These are phyloP conservation scores for Aspergillus tamarii DNA, from an alignment of 2,329 filamentous ascomycete species.

Conservation along the genomic window DNA sequence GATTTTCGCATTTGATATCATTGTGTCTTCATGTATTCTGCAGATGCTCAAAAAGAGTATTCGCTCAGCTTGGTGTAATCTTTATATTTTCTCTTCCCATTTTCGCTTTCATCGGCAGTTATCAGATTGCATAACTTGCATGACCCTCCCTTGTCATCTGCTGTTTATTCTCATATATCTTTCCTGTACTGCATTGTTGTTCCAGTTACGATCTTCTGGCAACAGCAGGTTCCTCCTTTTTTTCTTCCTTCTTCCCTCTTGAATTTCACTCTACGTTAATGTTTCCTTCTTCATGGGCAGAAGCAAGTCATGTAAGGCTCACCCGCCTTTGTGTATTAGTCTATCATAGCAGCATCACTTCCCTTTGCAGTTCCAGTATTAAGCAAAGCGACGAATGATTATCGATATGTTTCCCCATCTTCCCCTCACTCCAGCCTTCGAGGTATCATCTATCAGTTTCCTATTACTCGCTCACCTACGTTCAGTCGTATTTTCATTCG, in stretches of 20 bases:
- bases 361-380: constrained; percentile 18
- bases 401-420: constrained; percentile 15
- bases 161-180: constrained; percentile 19
- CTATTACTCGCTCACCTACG: not conserved
- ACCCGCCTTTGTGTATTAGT: constrained; percentile 33
- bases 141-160: constrained; percentile 25
- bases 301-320: constrained; percentile 24
- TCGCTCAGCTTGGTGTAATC: constrained; percentile 14
- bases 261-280: constrained; percentile 27
- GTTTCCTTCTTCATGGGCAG: constrained; percentile 26
- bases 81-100: constrained; percentile 22
- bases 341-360: constrained; percentile 28
- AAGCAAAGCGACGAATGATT: constrained; percentile 28
- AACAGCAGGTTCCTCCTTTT: constrained; percentile 11
- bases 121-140: constrained; percentile 32
- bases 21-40: constrained; percentile 19
- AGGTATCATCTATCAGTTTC: not conserved
- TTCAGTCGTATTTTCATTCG: not conserved
- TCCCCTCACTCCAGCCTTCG: not conserved
- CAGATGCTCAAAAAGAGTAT: constrained; percentile 17
- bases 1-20: constrained; percentile 15
- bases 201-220: constrained; percentile 34
- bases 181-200: constrained; percentile 21
- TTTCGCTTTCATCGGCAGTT: constrained; percentile 27
- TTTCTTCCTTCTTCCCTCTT: constrained; percentile 10